Base-by-base conservation (phyloP, 116 monocot genomes). In the Dioscorea cayenensis region DNA sequence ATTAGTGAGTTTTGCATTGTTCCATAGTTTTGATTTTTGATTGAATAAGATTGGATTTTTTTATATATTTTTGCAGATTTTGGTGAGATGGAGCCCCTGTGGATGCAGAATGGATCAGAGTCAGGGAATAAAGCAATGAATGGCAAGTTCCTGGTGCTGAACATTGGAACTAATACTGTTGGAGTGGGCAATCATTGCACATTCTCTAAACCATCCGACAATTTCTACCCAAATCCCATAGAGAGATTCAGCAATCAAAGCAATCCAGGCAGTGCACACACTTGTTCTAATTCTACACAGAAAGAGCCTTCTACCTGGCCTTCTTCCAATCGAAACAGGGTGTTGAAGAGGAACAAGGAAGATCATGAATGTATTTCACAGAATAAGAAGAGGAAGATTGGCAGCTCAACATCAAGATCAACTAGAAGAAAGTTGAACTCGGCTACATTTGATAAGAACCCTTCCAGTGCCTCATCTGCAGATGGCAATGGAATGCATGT, bases 61-160 rank as follows among this genome's bases (percentile, higher is more conserved):
- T n/a, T n/a, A 5, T 5, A 19, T 55, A 19, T 11, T 16, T n/a
- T 55, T 55, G 55, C 17, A 55, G 62, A 8, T 7, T 62, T 62
- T 62, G 10, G 51, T 55, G 28, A 69, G 11, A 69, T 69, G 69
- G 50, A 51, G 18, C 51, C 51, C 5, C 49, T 2, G 12, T 11
- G 28, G 7, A 55, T n/a, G 8, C 18, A 55, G 3, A 20, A 13
- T 55, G 51, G 27, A 28, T 5, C 52, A 7, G 16, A 21, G 51
- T 50, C 21, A 13, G 20, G 49, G 16, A 69, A 69, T 19, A 49
- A 49, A 4, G 1, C 69, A 13, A 27, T 55, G 38, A 87, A 87
- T 73, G 72, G 85, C 62, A 78, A 78, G 28, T 89, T 89, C 43
- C 73, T 89, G 80, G 69, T 85, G 18, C 89, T 89, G 28, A 89